phyloP scores from a whole-genome alignment of 441 rosid genomes.

The Adansonia rubrostipa region DNA sequence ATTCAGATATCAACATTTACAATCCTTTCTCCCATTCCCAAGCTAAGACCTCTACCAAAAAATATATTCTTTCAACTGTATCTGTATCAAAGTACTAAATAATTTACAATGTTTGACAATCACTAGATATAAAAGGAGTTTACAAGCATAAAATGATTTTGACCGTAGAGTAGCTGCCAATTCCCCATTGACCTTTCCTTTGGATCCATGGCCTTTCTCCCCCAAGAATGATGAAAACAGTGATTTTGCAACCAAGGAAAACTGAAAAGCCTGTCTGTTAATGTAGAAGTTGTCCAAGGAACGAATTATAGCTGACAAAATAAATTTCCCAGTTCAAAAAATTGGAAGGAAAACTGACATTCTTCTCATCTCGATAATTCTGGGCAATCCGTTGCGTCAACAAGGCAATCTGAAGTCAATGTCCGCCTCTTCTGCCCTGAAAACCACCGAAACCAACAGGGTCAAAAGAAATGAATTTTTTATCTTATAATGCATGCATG shows the following conservation, averaged over 20 bases:
- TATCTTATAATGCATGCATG: background rate
- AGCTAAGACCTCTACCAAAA: no score
- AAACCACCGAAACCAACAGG: conserved; percentile 4
- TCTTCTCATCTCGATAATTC: conserved; percentile 6
- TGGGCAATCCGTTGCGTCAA: background rate
- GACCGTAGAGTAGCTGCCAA: background rate
- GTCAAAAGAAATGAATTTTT: background rate
- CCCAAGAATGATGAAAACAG: background rate
- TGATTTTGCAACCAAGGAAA: background rate
- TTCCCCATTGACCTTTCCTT: background rate
- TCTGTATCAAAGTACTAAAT: background rate
- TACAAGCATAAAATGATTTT: background rate
- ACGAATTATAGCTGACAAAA: background rate
- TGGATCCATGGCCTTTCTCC: background rate
- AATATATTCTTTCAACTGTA: no score
- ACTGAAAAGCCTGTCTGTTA: background rate
- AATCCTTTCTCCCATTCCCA: no score
- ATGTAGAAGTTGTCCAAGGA: background rate
- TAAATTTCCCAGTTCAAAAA: background rate
- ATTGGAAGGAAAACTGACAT: background rate
- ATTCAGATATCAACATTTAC: no score
- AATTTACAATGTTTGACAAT: conserved; percentile 12
- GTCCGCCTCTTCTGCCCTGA: background rate
- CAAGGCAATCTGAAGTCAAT: conserved; percentile 1
- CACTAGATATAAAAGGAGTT: background rate